Evolutionary conservation across 1,284 basidiomycete genomes (phyloP).

Genomic region (Gymnopus androsaceus): DNA sequence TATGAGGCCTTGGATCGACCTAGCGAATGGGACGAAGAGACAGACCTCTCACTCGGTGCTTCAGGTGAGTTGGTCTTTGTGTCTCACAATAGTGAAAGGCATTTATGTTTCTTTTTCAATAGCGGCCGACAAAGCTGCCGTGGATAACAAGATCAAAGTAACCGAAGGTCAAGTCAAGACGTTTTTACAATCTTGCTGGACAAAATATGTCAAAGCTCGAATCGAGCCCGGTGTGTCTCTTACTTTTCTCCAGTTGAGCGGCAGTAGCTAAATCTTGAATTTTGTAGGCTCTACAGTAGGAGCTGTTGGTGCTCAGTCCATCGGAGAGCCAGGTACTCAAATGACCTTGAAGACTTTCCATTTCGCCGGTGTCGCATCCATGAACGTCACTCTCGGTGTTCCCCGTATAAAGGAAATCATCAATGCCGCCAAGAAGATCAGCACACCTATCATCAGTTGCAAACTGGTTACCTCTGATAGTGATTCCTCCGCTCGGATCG

Average conservation of each 20-base stretch:
- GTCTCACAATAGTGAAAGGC: neutral
- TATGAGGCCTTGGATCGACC: constrained; percentile 79
- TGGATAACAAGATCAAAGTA: constrained; percentile 91
- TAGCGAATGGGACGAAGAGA: constrained; percentile 78
- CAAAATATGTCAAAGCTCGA: constrained; percentile 90
- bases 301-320: constrained; percentile 98
- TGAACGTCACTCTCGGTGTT: constrained; percentile 99
- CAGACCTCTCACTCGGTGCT: constrained; percentile 78
- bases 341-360: constrained; percentile 99
- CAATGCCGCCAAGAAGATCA: constrained; percentile 96
- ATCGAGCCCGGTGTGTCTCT: constrained; percentile 80
- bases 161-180: constrained; percentile 77
- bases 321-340: constrained; percentile 98
- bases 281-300: constrained; percentile 89
- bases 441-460: constrained; percentile 97
- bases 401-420: constrained; percentile 99
- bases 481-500: constrained; percentile 92
- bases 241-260: neutral
- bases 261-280: constrained; percentile 8
- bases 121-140: constrained; percentile 69
- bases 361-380: constrained; percentile 99
- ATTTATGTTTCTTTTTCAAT: constrained; percentile 4
- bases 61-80: constrained; percentile 49
- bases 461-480: constrained; percentile 85
- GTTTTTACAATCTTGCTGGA: constrained; percentile 89